Evolutionary conservation across 176 grass and related monocot species (phyloP).

Genomic region (Eragrostis curvula): DNA sequence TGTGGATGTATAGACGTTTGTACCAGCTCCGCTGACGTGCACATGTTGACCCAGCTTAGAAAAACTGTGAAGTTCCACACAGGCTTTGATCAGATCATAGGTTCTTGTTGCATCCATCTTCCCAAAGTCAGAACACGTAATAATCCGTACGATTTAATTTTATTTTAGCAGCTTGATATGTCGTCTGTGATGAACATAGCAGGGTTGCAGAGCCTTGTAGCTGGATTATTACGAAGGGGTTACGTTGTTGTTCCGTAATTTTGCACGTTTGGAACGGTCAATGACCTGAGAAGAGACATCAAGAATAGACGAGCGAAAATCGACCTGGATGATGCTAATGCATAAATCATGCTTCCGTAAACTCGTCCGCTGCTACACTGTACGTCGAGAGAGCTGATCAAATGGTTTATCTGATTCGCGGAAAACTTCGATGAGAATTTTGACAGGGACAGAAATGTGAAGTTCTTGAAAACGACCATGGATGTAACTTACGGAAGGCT

Average conservation of each 20-base stretch:
- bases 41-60: background rate
- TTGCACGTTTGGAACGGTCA: conserved; percentile 7
- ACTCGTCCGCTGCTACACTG: background rate
- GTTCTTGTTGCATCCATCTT: conserved; percentile 15
- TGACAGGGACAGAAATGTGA: background rate
- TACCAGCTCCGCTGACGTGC: conserved; percentile 8
- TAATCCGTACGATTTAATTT: background rate
- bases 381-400: background rate
- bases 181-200: background rate
- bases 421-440: background rate
- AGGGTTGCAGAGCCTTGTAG: background rate
- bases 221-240: background rate
- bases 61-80: background rate
- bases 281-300: background rate
- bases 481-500: background rate
- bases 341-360: conserved; percentile 35
- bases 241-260: background rate
- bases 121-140: conserved; percentile 4
- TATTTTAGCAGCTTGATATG: background rate
- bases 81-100: background rate
- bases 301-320: background rate
- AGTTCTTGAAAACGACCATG: background rate
- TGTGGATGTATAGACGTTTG: conserved; percentile 24
- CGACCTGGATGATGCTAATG: conserved; percentile 15
- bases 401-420: background rate